These are phyloP conservation scores for Neoascochyta sp. DNA, from an alignment of 2,329 filamentous ascomycete genomes.

Conservation along the genomic window DNA sequence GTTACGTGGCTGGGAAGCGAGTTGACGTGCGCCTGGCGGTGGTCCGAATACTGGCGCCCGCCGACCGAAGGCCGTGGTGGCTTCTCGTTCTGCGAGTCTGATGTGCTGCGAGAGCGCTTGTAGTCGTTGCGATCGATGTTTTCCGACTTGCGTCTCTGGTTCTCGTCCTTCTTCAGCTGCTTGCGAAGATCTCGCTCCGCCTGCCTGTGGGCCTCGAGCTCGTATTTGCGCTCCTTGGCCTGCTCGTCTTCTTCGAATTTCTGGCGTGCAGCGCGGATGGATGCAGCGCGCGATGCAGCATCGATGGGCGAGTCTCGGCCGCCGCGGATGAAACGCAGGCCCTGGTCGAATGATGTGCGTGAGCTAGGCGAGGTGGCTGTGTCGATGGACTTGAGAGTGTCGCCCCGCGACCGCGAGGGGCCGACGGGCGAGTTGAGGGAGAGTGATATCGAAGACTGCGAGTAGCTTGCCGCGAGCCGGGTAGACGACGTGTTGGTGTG, in stretches of 20 bases:
- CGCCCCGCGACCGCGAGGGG: slow-evolving; percentile 46
- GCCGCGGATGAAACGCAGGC: slow-evolving; percentile 50
- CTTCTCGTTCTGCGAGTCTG: slow-evolving; percentile 31
- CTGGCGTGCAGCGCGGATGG: slow-evolving; percentile 53
- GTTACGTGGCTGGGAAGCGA: slow-evolving; percentile 34
- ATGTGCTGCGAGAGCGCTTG: slow-evolving; percentile 28
- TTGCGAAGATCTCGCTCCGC: slow-evolving; percentile 44
- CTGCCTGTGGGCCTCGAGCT: slow-evolving; percentile 51
- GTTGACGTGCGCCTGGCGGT: slow-evolving; percentile 33
- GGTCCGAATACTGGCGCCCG: slow-evolving; percentile 39
- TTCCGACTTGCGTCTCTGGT: slow-evolving; percentile 42
- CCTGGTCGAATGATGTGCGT: slow-evolving; percentile 55
- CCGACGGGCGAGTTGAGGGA: slow-evolving; percentile 41
- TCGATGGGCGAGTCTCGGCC: slow-evolving; percentile 49
- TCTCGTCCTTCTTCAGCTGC: slow-evolving; percentile 43
- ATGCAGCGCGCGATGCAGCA: slow-evolving; percentile 52
- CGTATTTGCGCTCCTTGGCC: slow-evolving; percentile 53
- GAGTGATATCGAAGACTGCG: slow-evolving; percentile 53
- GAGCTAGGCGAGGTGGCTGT: slow-evolving; percentile 50
- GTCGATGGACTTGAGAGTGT: slow-evolving; percentile 50
- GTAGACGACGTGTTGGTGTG: slow-evolving; percentile 42
- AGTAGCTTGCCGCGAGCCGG: slow-evolving; percentile 47
- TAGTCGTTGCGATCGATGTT: slow-evolving; percentile 27
- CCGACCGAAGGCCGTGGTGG: slow-evolving; percentile 30
- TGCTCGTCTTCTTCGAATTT: slow-evolving; percentile 59